A percentile compares a stretch with the other conserved stretches of the same genome.
Conservation (phyloP, 208 protist species). For the Leptomonas pyrrhocoris region DNA sequence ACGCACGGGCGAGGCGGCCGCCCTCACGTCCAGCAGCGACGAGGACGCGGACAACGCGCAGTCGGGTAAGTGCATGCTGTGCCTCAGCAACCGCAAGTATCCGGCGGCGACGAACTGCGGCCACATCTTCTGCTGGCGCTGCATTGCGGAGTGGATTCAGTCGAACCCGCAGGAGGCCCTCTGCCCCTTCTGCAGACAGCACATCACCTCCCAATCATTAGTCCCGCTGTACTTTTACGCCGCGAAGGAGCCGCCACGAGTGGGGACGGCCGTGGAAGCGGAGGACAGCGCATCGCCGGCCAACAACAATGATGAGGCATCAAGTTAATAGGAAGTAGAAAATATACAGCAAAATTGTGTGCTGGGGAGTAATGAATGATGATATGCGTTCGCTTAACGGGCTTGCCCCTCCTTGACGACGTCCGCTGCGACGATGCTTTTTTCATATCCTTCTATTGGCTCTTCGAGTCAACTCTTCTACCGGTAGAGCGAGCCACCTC, state of each 20-base stretch:
- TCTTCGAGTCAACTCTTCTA: too few relatives aligned
- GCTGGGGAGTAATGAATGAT: too few relatives aligned
- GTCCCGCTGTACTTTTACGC: constrained; percentile 88
- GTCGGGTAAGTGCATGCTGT: constrained; percentile 86
- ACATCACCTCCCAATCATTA: constrained; percentile 72
- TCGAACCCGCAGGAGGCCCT: constrained; percentile 76
- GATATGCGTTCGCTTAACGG: too few relatives aligned
- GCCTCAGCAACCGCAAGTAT: constrained; percentile 72
- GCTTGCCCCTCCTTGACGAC: too few relatives aligned
- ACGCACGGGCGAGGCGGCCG: constrained; percentile 11
- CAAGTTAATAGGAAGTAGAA: neutral
- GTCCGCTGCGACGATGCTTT: too few relatives aligned
- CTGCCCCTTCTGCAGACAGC: constrained; percentile 88
- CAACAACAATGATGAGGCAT: neutral
- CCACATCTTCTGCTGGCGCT: constrained; percentile 91
- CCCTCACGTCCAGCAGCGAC: constrained; percentile 40
- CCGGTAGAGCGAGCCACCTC: too few relatives aligned
- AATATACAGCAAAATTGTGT: too few relatives aligned
- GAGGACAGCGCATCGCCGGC: neutral
- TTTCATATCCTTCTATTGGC: too few relatives aligned
- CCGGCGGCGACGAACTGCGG: constrained; percentile 84
- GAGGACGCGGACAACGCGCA: constrained; percentile 50
- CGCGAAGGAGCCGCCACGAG: constrained; percentile 51
- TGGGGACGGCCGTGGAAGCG: constrained; percentile 29
- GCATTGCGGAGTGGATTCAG: constrained; percentile 84